Percentiles rank a stretch among this genome's conserved stretches.
phyloP scores from a whole-genome alignment of 176 grass and related monocot species.

The maize (Zea mays) region Zm-B73-REFERENCE-NAM-5.0 NC_050103.1:135588001-135588500 shows the following conservation, averaged over 20 bases:
- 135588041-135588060: not conserved
- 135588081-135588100: constrained; percentile 40
- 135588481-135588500: no score
- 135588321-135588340: constrained; percentile 22
- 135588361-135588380: constrained; percentile 12
- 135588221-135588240: constrained; percentile 38
- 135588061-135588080: constrained; percentile 25
- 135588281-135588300: constrained; percentile 39
- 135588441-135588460: no score
- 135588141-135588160: constrained; percentile 14
- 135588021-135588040: constrained; percentile 50
- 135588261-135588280: no score
- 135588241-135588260: constrained; percentile 29
- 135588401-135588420: constrained; percentile 32
- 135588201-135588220: not conserved
- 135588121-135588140: constrained; percentile 28
- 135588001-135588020: constrained; percentile 36
- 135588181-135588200: constrained; percentile 3
- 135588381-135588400: not conserved
- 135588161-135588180: constrained; percentile 19
- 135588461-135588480: no score
- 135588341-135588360: constrained; percentile 27
- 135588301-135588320: no score
- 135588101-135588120: constrained; percentile 43
- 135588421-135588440: constrained; percentile 22